phyloP scores from a whole-genome alignment of 495 filamentous ascomycete genomes.

The Immersiella caudata region DNA sequence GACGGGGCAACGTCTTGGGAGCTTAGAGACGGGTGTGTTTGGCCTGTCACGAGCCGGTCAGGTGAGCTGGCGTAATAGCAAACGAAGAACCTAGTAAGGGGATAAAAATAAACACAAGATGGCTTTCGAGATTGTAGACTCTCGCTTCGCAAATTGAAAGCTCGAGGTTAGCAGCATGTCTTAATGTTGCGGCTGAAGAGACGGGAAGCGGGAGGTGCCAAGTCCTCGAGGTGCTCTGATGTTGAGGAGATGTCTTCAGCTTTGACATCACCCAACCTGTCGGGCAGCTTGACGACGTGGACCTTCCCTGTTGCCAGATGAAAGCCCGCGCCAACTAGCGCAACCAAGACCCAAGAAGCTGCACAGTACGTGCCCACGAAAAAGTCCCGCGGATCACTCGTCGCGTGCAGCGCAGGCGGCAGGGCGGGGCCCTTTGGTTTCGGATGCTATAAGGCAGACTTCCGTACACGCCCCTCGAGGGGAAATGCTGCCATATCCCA shows the following conservation, averaged over 20 bases:
- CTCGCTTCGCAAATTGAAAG: neutral
- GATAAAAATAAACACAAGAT: slow-evolving; percentile 5
- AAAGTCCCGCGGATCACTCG: slow-evolving; percentile 2
- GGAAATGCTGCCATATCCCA: neutral
- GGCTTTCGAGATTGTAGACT: neutral
- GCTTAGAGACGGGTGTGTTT: neutral
- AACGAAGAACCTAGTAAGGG: slow-evolving; percentile 4
- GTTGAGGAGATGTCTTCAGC: neutral
- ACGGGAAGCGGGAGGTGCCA: neutral
- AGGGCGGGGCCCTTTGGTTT: neutral
- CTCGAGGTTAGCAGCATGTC: neutral
- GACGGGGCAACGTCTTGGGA: neutral
- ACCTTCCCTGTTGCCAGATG: neutral
- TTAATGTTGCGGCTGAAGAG: slow-evolving; percentile 13
- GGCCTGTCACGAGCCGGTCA: neutral
- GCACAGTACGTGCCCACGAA: neutral
- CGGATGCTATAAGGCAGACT: slow-evolving; percentile 2
- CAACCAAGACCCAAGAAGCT: neutral
- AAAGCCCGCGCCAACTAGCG: neutral
- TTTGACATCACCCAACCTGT: neutral
- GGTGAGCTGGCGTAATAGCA: neutral
- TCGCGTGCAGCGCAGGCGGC: neutral
- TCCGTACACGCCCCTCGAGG: neutral
- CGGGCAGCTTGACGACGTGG: neutral
- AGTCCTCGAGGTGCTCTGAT: neutral